Evolutionary conservation across 2,329 filamentous ascomycete genomes (phyloP).

Genomic region (Aureobasidium sp.): DNA sequence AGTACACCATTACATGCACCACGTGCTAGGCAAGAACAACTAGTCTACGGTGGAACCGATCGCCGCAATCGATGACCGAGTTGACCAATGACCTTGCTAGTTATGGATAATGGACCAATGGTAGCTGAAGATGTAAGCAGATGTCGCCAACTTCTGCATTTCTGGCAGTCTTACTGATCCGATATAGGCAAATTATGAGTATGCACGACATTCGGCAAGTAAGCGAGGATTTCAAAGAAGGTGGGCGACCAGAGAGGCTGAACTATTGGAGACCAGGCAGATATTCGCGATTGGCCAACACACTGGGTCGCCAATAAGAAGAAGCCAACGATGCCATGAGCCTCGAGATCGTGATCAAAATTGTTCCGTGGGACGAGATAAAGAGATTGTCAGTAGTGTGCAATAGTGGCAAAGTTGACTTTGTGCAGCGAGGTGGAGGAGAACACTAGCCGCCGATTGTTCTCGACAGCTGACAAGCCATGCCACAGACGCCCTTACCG

Average conservation of each 20-base stretch:
- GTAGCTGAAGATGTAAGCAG: not conserved
- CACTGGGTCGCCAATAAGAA: not conserved
- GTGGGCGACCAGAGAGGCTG: not conserved
- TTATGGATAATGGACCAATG: not conserved
- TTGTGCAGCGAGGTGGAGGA: not conserved
- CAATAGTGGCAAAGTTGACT: not conserved
- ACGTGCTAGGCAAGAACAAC: not conserved
- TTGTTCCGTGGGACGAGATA: not conserved
- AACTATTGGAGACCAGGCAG: not conserved
- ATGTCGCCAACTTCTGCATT: not conserved
- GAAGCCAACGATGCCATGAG: not conserved
- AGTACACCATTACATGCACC: not conserved
- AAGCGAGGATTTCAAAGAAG: not conserved
- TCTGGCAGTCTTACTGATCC: not conserved
- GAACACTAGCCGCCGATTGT: not conserved
- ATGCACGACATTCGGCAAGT: slow-evolving; percentile 1
- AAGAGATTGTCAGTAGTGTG: not conserved
- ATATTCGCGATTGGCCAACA: not conserved
- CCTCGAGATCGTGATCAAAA: not conserved
- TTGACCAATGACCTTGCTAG: not conserved
- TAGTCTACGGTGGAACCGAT: not conserved
- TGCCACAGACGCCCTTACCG: not conserved
- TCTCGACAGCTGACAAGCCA: not conserved
- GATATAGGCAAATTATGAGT: not conserved
- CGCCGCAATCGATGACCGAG: not conserved